Base-by-base conservation (phyloP, 768 basidiomycete species). In the Termitomyces sp. region DNA sequence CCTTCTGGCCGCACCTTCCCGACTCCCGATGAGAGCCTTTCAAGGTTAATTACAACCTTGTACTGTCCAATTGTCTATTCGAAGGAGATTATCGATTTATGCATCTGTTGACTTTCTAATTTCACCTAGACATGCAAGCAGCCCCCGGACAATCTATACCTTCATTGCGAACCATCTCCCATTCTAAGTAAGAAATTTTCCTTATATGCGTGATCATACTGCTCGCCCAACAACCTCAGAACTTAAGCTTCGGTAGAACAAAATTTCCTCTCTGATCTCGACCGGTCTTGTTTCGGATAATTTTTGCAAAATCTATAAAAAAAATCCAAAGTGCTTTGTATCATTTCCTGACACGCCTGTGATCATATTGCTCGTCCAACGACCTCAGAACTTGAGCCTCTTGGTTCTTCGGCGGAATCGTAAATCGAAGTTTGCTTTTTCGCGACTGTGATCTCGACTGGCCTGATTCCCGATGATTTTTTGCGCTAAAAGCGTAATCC, bases 401-500 rank as follows among this genome's bases (percentile, higher is more conserved):
- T 28, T 28, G n/a, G 19, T 41, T 47, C 54, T 27, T 17, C 32
- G 14, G 37, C 16, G 5, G 10, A n/a, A n/a, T 37, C 4, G 11
- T 21, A 6, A 10, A 43, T 32, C n/a, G 28, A 32, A 32, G 8
- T 32, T 32, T 10, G 3, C 21, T 52, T 51, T 28, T 37, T 50
- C n/a, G 52, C 42, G 5, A 43, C 30, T 37, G n/a, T 40, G 27
- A 58, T 55, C 14, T 56, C 45, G n/a, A 55, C 52, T 42, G 28
- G 25, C 10, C 12, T 39, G 17, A 27, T 28, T 39, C 58, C 32
- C 28, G 49, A 40, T 50, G 40, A 23, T 52, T 30, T 43, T 56
- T 17, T 66, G 40, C 61, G 66, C 76, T 75, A 75, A 59, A 74
- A 76, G 50, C 66, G 68, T 9, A 75, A 27, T 0, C 61, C 73